These are phyloP conservation scores for Penicillium palitans DNA, from an alignment of 2,329 filamentous ascomycete genomes.

Conservation along the genomic window DNA sequence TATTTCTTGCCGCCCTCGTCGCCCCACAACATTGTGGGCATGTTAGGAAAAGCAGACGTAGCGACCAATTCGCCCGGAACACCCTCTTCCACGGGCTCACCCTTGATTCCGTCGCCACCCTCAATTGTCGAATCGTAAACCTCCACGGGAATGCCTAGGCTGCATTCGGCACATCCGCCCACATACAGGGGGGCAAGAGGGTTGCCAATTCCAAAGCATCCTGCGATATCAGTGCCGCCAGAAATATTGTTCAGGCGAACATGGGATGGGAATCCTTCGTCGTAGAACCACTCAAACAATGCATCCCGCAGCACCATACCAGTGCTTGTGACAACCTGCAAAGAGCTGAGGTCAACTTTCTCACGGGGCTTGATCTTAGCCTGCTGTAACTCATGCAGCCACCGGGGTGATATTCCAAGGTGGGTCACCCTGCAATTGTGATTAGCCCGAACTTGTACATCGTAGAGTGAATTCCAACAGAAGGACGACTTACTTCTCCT, in stretches of 20 bases:
- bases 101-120: constrained; percentile 37
- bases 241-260: constrained; percentile 58
- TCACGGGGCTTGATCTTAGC: constrained; percentile 62
- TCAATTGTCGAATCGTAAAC: constrained; percentile 56
- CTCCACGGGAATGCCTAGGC: constrained; percentile 55
- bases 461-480: not conserved
- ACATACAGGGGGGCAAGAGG: constrained; percentile 65
- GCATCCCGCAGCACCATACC: constrained; percentile 80
- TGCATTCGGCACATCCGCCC: constrained; percentile 56
- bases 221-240: constrained; percentile 36
- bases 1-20: constrained; percentile 57
- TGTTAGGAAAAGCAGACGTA: constrained; percentile 70
- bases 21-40: constrained; percentile 65
- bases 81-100: constrained; percentile 58
- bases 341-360: constrained; percentile 60
- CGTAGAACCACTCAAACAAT: constrained; percentile 78
- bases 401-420: constrained; percentile 74
- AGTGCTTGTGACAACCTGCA: constrained; percentile 67
- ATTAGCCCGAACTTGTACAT: constrained; percentile 40
- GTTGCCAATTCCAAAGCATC: constrained; percentile 52
- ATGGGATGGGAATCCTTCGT: constrained; percentile 65
- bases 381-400: constrained; percentile 71
- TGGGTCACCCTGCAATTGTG: constrained; percentile 65
- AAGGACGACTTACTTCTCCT: constrained; percentile 17
- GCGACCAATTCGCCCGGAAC: constrained; percentile 75